phyloP scores from a whole-genome alignment of 129 eudicot genomes.

The Artemisia annua region DNA sequence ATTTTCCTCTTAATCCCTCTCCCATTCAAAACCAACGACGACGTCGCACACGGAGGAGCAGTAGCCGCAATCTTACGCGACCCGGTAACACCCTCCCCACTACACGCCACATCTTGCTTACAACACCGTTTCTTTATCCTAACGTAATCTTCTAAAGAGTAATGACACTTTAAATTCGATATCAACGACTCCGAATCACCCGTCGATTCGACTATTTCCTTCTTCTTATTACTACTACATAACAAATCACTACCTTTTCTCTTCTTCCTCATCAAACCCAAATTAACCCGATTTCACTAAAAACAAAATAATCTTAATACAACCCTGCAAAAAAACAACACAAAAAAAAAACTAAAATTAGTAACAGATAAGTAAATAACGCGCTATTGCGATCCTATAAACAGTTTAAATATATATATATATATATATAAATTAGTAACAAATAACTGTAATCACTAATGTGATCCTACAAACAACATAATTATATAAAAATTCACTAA shows the following conservation, averaged over 20 bases:
- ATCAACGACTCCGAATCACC: constrained; percentile 43
- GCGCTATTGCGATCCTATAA: too few species aligned
- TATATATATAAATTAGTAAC: too few species aligned
- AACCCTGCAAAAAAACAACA: constrained; percentile 15
- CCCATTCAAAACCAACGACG: constrained; percentile 39
- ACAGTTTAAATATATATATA: too few species aligned
- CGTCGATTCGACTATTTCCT: constrained; percentile 40
- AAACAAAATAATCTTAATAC: constrained; percentile 6
- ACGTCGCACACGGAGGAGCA: constrained; percentile 58
- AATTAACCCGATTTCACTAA: neutral
- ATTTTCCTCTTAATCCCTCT: constrained; percentile 69
- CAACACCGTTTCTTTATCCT: constrained; percentile 59
- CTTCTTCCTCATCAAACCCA: constrained; percentile 64
- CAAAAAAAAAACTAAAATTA: neutral
- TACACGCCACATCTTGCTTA: constrained; percentile 45
- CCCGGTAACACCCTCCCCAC: constrained; percentile 35
- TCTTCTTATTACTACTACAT: constrained; percentile 24
- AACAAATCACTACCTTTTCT: constrained; percentile 67
- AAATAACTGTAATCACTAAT: too few species aligned
- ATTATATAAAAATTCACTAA: too few species aligned
- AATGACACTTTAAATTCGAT: constrained; percentile 56
- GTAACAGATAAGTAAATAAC: neutral
- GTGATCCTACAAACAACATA: too few species aligned
- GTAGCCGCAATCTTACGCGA: constrained; percentile 56
- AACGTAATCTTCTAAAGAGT: constrained; percentile 62